phyloP scores from a whole-genome alignment of 495 filamentous ascomycete genomes.

The Cryomyces antarcticus region DNA sequence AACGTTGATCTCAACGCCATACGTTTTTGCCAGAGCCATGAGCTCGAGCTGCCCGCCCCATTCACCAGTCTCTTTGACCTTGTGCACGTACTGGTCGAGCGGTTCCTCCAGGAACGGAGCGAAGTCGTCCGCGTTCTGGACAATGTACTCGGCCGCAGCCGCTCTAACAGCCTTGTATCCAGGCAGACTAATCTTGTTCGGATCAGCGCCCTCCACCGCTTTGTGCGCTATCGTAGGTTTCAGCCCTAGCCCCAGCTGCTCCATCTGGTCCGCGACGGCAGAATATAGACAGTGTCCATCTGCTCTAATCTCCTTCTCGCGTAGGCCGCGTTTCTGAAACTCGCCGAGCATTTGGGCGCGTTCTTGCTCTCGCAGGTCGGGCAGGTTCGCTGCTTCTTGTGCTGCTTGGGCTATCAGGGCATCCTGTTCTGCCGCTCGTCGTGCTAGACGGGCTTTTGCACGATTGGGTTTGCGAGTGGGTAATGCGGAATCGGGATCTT shows the following conservation, averaged over 20 bases:
- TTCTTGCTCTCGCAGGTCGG: constrained; percentile 56
- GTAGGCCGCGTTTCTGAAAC: constrained; percentile 39
- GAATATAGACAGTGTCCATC: constrained; percentile 96
- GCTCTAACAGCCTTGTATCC: constrained; percentile 32
- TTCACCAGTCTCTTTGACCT: constrained; percentile 75
- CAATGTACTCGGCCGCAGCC: constrained; percentile 39
- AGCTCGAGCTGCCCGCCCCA: constrained; percentile 94
- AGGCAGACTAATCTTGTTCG: constrained; percentile 1
- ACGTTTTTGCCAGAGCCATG: constrained; percentile 62
- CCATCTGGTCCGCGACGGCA: constrained; percentile 70
- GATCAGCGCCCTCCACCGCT: not conserved
- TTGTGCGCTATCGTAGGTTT: constrained; percentile 17
- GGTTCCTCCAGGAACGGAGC: constrained; percentile 65
- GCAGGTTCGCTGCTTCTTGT: constrained; percentile 51
- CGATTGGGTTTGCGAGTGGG: constrained; percentile 59
- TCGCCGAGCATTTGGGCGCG: constrained; percentile 41
- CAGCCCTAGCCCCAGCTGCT: constrained; percentile 25
- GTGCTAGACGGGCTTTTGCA: constrained; percentile 75
- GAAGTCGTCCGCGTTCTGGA: constrained; percentile 37
- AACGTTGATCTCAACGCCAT: constrained; percentile 64
- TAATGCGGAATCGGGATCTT: constrained; percentile 12
- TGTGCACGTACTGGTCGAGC: constrained; percentile 47
- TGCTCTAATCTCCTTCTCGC: constrained; percentile 61
- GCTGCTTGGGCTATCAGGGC: constrained; percentile 44
- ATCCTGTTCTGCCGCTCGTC: constrained; percentile 66